Evolutionary conservation across 345 rosid genomes (phyloP).

Genomic region (Euphorbia peplus): DNA sequence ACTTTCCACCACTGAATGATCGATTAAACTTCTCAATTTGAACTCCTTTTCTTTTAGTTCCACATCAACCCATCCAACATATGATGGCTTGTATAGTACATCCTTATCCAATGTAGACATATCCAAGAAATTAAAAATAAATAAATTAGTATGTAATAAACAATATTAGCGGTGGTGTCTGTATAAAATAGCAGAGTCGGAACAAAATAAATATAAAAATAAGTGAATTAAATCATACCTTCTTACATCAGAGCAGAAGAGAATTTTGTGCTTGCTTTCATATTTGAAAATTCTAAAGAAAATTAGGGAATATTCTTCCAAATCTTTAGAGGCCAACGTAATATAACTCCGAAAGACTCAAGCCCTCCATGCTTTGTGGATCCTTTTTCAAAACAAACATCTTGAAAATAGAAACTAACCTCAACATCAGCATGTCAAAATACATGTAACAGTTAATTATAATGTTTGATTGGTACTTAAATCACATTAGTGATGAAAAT

Average conservation of each 20-base stretch:
- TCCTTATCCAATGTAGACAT: conserved; percentile 17
- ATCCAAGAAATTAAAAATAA: too few species aligned
- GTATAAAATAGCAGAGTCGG: too few species aligned
- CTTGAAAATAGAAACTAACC: conserved; percentile 53
- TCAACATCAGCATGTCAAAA: conserved; percentile 63
- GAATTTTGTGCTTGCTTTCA: conserved; percentile 39
- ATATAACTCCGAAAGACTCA: conserved; percentile 88
- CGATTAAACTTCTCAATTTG: conserved; percentile 72
- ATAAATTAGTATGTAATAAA: too few species aligned
- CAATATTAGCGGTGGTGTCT: too few species aligned
- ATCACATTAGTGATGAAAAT: too few species aligned
- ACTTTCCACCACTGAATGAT: conserved; percentile 73
- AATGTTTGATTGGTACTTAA: too few species aligned
- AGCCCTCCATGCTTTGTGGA: conserved; percentile 51
- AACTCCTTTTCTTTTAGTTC: conserved; percentile 54
- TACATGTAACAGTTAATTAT: too few species aligned
- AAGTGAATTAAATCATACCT: conserved; percentile 31
- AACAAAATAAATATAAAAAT: neutral
- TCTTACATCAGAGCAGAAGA: conserved; percentile 80
- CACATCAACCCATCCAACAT: conserved; percentile 73
- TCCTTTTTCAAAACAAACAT: conserved; percentile 49
- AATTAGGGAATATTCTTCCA: conserved; percentile 72
- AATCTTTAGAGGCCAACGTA: conserved; percentile 57
- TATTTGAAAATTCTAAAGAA: conserved; percentile 71
- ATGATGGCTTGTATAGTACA: conserved; percentile 63